Conservation (phyloP, 2,329 filamentous ascomycete species). For the Botrytis pseudocinerea region DNA sequence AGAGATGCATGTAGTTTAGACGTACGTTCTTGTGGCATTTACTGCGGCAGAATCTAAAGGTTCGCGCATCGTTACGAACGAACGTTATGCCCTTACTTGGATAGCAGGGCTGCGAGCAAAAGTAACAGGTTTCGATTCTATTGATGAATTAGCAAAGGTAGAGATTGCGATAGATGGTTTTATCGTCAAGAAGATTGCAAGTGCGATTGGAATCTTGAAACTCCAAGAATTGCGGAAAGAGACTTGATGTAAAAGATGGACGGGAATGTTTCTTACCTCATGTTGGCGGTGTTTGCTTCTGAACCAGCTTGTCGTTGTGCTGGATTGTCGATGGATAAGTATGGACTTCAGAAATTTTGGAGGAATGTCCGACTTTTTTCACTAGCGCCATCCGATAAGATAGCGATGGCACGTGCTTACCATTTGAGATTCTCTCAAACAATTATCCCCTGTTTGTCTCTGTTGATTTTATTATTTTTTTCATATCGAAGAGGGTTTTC, state of each 20-base stretch:
- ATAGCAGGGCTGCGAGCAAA: slow-evolving; percentile 69
- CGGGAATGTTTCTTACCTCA: slow-evolving; percentile 20
- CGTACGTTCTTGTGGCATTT: slow-evolving; percentile 50
- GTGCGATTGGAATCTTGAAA: not conserved
- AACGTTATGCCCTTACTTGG: slow-evolving; percentile 59
- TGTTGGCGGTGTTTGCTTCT: slow-evolving; percentile 17
- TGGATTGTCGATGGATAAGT: slow-evolving; percentile 13
- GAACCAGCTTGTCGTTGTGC: slow-evolving; percentile 23
- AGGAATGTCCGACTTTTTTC: slow-evolving; percentile 23
- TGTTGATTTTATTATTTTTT: not conserved
- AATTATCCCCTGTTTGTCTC: not conserved
- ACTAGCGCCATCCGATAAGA: slow-evolving; percentile 23
- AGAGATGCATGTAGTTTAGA: not conserved
- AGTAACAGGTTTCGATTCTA: slow-evolving; percentile 48
- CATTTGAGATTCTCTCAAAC: not conserved
- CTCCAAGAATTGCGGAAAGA: too few relatives aligned
- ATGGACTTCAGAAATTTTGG: slow-evolving; percentile 24
- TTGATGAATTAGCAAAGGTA: slow-evolving; percentile 10
- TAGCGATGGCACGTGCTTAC: slow-evolving; percentile 20
- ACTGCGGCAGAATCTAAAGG: slow-evolving; percentile 57
- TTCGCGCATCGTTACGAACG: slow-evolving; percentile 45
- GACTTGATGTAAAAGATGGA: not conserved
- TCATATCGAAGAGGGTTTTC: not conserved
- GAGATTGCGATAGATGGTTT: not conserved
- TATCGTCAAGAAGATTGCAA: not conserved